Evolutionary conservation across 2,329 filamentous ascomycete genomes (phyloP).

Genomic region (Neophaeococcomyces aloes): DNA sequence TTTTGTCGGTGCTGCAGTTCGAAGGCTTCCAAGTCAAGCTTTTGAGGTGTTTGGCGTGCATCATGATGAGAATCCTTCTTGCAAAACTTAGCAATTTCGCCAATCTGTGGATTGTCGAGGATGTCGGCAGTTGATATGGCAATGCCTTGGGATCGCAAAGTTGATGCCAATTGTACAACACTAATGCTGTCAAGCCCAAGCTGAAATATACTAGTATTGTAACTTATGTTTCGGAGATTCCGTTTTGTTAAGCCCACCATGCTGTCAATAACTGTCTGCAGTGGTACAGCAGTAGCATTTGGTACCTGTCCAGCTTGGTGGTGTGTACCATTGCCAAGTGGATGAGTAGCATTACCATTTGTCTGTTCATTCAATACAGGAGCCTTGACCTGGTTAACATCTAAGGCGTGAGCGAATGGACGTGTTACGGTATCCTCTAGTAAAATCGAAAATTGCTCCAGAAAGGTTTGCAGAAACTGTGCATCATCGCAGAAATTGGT

Average conservation of each 20-base stretch:
- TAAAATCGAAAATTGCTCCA: slow-evolving; percentile 24
- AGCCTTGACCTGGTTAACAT: background rate
- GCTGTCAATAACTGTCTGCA: background rate
- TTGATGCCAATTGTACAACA: slow-evolving; percentile 62
- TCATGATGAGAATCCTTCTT: background rate
- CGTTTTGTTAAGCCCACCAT: background rate
- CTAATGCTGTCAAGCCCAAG: slow-evolving; percentile 90
- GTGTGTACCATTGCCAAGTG: background rate
- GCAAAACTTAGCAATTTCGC: slow-evolving; percentile 16
- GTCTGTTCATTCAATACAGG: background rate
- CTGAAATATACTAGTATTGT: slow-evolving; percentile 63
- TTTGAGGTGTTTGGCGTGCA: background rate
- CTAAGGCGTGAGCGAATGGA: background rate
- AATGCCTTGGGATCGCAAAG: slow-evolving; percentile 51
- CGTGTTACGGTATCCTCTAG: slow-evolving; percentile 25
- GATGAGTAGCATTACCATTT: background rate
- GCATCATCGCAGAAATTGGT: slow-evolving; percentile 35
- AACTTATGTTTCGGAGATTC: background rate
- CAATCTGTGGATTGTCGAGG: slow-evolving; percentile 43
- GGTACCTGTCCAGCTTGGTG: background rate
- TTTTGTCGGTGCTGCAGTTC: slow-evolving; percentile 32
- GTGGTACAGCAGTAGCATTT: too few species aligned
- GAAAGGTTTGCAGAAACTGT: slow-evolving; percentile 9
- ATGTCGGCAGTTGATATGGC: slow-evolving; percentile 60
- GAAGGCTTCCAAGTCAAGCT: slow-evolving; percentile 43